phyloP scores from a whole-genome alignment of 495 filamentous ascomycete species.

The Podospora bellae-mahoneyi region DNA sequence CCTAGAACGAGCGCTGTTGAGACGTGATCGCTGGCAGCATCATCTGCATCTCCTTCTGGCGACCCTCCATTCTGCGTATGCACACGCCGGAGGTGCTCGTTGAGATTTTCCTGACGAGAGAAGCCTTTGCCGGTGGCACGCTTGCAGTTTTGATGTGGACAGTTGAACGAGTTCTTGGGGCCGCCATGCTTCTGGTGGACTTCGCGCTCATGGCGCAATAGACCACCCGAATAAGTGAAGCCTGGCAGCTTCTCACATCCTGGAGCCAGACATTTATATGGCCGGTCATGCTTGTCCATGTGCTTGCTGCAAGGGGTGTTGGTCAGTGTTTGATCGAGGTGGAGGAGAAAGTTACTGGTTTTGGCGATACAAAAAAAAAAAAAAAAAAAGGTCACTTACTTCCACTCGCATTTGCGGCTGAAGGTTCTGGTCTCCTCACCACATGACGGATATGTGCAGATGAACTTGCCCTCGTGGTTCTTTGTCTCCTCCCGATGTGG shows the following conservation, averaged over 20 bases:
- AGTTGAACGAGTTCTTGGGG: constrained; percentile 72
- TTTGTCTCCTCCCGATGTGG: constrained; percentile 47
- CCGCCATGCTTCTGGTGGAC: constrained; percentile 85
- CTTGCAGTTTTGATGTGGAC: constrained; percentile 76
- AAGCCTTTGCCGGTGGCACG: constrained; percentile 75
- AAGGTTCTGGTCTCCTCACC: constrained; percentile 57
- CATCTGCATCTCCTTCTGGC: constrained; percentile 31
- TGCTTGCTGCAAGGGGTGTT: constrained; percentile 62
- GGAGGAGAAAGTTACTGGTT: constrained; percentile 7
- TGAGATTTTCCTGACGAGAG: constrained; percentile 79
- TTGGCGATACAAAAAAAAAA: background rate
- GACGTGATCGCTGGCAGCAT: constrained; percentile 32
- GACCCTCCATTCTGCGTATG: constrained; percentile 49
- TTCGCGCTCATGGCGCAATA: constrained; percentile 84
- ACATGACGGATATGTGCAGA: constrained; percentile 64
- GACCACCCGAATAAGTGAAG: constrained; percentile 89
- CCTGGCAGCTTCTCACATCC: constrained; percentile 86
- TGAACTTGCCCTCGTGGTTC: constrained; percentile 65
- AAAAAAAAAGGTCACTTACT: constrained; percentile 53
- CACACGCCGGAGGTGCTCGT: constrained; percentile 80
- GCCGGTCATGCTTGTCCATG: constrained; percentile 94
- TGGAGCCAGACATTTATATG: constrained; percentile 73
- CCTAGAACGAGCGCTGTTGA: background rate
- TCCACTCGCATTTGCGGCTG: constrained; percentile 85
- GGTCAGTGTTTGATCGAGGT: background rate